These are phyloP conservation scores for Gossypium trilobum DNA, from an alignment of 441 rosid genomes.

Conservation along the genomic window DNA sequence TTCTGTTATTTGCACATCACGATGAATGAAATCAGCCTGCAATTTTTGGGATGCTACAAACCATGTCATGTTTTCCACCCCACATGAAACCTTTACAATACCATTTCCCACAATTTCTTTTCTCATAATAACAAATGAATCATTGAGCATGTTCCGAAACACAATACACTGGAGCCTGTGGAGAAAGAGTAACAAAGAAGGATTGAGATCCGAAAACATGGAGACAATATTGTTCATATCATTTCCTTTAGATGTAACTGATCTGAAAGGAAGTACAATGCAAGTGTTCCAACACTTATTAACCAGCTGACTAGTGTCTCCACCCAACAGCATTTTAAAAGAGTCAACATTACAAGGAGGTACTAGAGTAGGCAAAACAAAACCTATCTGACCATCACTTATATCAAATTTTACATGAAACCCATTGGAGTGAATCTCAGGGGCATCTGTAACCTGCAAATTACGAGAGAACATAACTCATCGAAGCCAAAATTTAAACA, in stretches of 20 bases:
- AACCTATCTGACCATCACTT: constrained; percentile 92
- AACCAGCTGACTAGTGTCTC: constrained; percentile 28
- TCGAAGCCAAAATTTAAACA: background rate
- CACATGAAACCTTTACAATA: constrained; percentile 72
- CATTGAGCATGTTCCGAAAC: constrained; percentile 60
- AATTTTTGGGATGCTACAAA: constrained; percentile 76
- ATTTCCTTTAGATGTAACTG: constrained; percentile 46
- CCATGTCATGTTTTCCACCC: constrained; percentile 73
- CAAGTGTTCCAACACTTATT: constrained; percentile 72
- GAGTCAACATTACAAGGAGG: constrained; percentile 60
- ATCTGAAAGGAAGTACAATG: constrained; percentile 81
- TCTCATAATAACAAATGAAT: constrained; percentile 66
- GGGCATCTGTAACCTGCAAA: constrained; percentile 83
- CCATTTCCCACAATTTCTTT: constrained; percentile 72
- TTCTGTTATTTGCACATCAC: constrained; percentile 62
- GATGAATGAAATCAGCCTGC: constrained; percentile 49
- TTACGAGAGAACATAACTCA: constrained; percentile 12
- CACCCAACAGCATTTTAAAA: constrained; percentile 38
- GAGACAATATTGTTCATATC: constrained; percentile 43
- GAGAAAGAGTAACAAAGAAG: constrained; percentile 89
- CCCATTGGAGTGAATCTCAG: constrained; percentile 99
- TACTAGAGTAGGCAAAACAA: constrained; percentile 75
- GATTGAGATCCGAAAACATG: constrained; percentile 94
- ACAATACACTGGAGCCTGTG: constrained; percentile 78
- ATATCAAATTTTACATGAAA: constrained; percentile 93